Base-by-base conservation (phyloP, 257 asterid species). In the Pogostemon cablin region DNA sequence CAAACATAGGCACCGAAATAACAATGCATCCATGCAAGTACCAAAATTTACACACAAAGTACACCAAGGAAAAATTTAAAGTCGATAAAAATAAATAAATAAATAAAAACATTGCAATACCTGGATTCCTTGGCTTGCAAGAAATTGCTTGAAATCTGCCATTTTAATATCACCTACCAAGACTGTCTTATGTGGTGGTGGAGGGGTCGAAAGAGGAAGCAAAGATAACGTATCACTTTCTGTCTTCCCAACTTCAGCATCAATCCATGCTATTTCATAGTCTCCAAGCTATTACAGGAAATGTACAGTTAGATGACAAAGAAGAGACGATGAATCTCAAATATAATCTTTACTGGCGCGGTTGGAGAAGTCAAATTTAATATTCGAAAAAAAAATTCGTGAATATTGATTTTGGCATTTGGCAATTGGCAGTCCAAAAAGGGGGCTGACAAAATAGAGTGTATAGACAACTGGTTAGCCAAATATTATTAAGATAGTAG, bases 131-230 rank as follows among this genome's bases (percentile, higher is more conserved):
- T 91, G 88, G 85, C 92, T 87, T 1, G 97, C 95, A 41, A 93
- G 96, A 80, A 83, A 89, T 83, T 93, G 97, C 90, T 91, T 93
- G 85, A 93, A 89, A 84, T 93, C 99, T 9, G 99, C 95, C 96
- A 93, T 86, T 84, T 93, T 93, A 66, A 93, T 68, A 81, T 93
- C 99, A 53, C 99, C 99, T 3, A 93, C 97, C 67, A 93, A 85
- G 66, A 93, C 99, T 8, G 97, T 86, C 81, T 93, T 87, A 78
- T 93, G 99, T 44, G 93, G 81, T 62, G 96, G 88, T 69, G 93
- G 82, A 52, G 87, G 85, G 60, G 84, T 79, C 46, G 96, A 85
- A 66, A 85, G 85, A 75, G 97, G 97, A 80, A 82, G 88, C 75
- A 91, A 77, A 47, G 96, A 86, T 67, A 89, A 69, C 73, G 88